A percentile compares a stretch with the other conserved stretches of the same genome.
Conservation (phyloP, 139 green algal species). For the Picochlorum sp. region DNA sequence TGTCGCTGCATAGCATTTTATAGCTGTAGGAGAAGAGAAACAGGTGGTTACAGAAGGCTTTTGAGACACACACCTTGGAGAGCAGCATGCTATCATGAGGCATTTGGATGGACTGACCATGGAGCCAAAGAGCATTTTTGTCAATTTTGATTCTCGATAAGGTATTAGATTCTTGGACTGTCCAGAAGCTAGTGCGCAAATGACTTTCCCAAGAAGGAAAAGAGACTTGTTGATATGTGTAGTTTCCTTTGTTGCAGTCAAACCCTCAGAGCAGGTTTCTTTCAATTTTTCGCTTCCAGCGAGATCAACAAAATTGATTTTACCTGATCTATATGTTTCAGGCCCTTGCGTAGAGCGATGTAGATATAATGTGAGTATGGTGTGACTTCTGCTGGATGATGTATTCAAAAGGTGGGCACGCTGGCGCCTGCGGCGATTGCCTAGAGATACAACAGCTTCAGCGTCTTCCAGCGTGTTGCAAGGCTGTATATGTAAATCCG, state of each 20-base stretch:
- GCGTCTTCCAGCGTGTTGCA: constrained; percentile 34
- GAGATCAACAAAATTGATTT: constrained; percentile 84
- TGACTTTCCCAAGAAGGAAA: constrained; percentile 86
- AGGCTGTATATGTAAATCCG: constrained; percentile 40
- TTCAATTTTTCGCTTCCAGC: constrained; percentile 84
- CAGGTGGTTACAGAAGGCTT: neutral
- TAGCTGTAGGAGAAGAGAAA: neutral
- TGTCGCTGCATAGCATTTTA: neutral
- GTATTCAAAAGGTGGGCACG: constrained; percentile 81
- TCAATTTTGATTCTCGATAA: constrained; percentile 44
- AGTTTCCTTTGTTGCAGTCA: constrained; percentile 75
- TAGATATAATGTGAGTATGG: constrained; percentile 79
- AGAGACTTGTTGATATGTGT: constrained; percentile 88
- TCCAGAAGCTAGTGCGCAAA: constrained; percentile 19
- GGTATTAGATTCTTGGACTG: constrained; percentile 12
- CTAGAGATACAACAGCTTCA: constrained; percentile 15
- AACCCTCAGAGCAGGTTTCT: constrained; percentile 52
- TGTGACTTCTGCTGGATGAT: constrained; percentile 68
- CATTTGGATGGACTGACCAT: constrained; percentile 47
- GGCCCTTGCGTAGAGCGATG: constrained; percentile 24
- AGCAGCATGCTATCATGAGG: constrained; percentile 88
- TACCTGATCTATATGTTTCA: constrained; percentile 46
- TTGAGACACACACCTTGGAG: constrained; percentile 26
- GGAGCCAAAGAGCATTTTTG: constrained; percentile 52
- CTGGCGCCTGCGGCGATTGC: constrained; percentile 62